phyloP scores from a whole-genome alignment of 2,329 filamentous ascomycete genomes.

The Aschersonia sp. region DNA sequence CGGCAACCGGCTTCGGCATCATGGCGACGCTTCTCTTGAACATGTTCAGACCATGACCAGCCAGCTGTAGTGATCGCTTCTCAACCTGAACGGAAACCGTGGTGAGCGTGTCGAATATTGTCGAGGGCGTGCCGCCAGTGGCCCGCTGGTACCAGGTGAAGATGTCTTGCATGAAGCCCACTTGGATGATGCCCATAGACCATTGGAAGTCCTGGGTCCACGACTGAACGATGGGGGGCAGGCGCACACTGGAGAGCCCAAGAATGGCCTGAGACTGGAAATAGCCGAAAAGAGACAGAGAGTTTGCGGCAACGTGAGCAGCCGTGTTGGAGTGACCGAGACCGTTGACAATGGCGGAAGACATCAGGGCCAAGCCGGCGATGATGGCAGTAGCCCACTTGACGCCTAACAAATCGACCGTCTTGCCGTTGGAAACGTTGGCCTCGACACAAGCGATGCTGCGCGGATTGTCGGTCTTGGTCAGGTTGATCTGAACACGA shows the following conservation, averaged over 20 bases:
- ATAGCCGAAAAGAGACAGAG: conserved; percentile 84
- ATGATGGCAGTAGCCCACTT: conserved; percentile 85
- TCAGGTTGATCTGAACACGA: conserved; percentile 65
- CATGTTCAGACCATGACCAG: conserved; percentile 25
- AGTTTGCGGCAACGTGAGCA: conserved; percentile 85
- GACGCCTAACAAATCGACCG: conserved; percentile 75
- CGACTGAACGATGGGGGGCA: conserved; percentile 76
- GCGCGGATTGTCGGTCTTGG: conserved; percentile 30
- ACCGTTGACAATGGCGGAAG: conserved; percentile 79
- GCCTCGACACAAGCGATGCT: conserved; percentile 80
- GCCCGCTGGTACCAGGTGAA: conserved; percentile 93
- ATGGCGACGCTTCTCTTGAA: conserved; percentile 40
- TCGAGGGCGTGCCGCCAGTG: conserved; percentile 74
- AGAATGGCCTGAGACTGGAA: conserved; percentile 91
- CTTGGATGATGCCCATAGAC: conserved; percentile 89
- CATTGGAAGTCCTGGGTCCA: conserved; percentile 98
- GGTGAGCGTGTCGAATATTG: conserved; percentile 58
- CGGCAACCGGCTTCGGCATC: conserved; percentile 25
- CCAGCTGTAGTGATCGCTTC: conserved; percentile 35
- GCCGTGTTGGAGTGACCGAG: conserved; percentile 88
- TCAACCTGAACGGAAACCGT: conserved; percentile 73
- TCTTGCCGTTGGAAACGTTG: conserved; percentile 78
- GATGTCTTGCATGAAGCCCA: conserved; percentile 76
- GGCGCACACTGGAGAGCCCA: conserved; percentile 64
- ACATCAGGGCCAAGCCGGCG: conserved; percentile 66